Conservation (phyloP, 1,284 basidiomycete species). For the Trichosporon coremiiforme region DNA sequence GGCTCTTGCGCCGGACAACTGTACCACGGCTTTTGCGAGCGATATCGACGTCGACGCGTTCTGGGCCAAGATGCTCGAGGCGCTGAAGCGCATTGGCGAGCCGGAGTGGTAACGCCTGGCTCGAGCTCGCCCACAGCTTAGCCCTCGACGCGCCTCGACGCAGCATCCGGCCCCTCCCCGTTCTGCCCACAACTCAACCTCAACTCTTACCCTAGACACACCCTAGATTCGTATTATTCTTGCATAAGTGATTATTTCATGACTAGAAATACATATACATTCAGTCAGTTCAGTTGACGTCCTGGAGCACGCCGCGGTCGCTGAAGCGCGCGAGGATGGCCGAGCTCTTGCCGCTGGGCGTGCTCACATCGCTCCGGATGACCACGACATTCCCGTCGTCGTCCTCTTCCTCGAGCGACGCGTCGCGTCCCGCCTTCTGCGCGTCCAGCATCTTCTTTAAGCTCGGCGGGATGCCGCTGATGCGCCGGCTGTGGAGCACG, state of each 20-base stretch:
- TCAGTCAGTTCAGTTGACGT: neutral
- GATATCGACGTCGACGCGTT: conserved; percentile 28
- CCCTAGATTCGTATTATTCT: conserved; percentile 2
- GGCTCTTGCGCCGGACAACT: conserved; percentile 9
- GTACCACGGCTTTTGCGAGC: conserved; percentile 27
- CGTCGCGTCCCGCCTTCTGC: conserved; percentile 4
- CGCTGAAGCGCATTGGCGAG: conserved; percentile 27
- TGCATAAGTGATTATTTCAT: conserved; percentile 4
- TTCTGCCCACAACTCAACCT: no score
- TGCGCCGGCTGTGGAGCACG: conserved; percentile 26
- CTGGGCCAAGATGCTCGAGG: conserved; percentile 29
- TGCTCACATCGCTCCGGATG: conserved; percentile 24
- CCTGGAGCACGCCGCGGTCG: conserved; percentile 15
- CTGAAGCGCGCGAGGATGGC: conserved; percentile 17
- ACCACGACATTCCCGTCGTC: conserved; percentile 9
- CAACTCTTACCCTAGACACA: no score
- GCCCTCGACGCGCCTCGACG: no score
- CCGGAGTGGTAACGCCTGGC: conserved; percentile 21
- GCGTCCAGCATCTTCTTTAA: conserved; percentile 22
- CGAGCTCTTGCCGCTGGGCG: conserved; percentile 26
- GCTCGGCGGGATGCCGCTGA: conserved; percentile 28
- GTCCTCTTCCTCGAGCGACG: neutral
- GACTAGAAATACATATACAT: conserved; percentile 1
- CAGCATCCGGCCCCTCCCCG: no score
- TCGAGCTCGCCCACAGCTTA: no score